Base-by-base conservation (phyloP, 208 protist genomes). In the Leishmania major region DNA sequence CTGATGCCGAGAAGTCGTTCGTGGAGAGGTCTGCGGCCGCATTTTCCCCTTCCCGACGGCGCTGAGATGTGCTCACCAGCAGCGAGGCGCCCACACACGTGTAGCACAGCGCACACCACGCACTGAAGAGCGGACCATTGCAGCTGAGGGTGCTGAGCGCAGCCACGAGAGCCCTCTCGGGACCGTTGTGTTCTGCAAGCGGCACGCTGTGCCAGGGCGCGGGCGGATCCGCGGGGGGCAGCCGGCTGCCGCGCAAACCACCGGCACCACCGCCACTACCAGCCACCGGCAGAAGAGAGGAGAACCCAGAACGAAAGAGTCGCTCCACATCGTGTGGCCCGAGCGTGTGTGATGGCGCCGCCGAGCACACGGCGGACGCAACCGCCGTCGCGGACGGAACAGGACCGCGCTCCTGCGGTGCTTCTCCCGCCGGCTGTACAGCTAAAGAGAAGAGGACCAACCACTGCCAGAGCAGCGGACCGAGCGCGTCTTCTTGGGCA, bases 381-480 rank as follows among this genome's bases (percentile, higher is more conserved):
- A 4, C 19, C 31, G 64, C 64, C 37, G 31, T 49, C 67, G 67
- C 67, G 43, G 72, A 76, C 3, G 47, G n/a, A 49, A 15, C 35
- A 37, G 31, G 35, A 40, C 17, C 28, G 51, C 55, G 15, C 35
- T 57, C 43, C 13, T 31, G 22, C 22, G 75, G 59, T 59, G 45
- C 4, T 40, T 31, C 40, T 59, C 25, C 40, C 47, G 31, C 1
- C 49, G 13, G 73, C 37, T 64, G 45, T 6, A 71, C 62, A 17
- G 80, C 66, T 10, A 75, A 47, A 43, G 69, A 53, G 17, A 85
- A 70, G 15, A 86, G 59, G n/a, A 59, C 31, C 35, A 86, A 17
- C 82, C 82, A 86, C 78, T 86, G 82, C 82, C 82, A 86, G 62
- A 86, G 78, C 57, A 82, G 64, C 17, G 70, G 53, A 8, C 72